Percentiles rank a stretch among this genome's conserved stretches.
These are phyloP conservation scores for Acaromyces ingoldii DNA, from an alignment of 1,284 basidiomycete genomes.

Conservation along the genomic window DNA sequence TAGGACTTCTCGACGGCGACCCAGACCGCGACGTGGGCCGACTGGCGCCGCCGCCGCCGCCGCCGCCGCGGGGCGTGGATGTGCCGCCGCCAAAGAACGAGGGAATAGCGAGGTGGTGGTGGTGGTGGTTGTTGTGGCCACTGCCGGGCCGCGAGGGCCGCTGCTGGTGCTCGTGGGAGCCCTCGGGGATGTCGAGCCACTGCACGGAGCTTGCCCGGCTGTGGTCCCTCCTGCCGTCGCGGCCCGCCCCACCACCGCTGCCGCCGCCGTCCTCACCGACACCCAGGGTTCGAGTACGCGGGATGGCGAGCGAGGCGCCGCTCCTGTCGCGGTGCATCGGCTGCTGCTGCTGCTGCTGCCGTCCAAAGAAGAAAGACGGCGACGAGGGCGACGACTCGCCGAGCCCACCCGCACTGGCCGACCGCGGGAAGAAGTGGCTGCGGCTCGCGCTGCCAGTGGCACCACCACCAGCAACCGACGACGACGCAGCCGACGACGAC, in stretches of 20 bases:
- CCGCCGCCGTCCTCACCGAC: too few species aligned
- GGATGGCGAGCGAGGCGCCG: background rate
- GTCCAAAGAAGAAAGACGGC: too few species aligned
- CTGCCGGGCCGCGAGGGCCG: background rate
- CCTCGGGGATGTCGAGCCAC: conserved; percentile 29
- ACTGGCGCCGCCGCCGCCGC: too few species aligned
- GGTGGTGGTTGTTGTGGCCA: too few species aligned
- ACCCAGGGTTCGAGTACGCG: background rate
- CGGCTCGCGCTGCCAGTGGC: too few species aligned
- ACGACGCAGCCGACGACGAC: background rate
- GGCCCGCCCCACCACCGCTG: too few species aligned
- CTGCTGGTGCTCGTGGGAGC: conserved; percentile 10
- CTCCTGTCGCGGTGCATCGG: background rate
- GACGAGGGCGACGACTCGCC: background rate
- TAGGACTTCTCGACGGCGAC: too few species aligned
- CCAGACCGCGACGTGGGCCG: too few species aligned
- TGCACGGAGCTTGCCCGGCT: conserved; percentile 18
- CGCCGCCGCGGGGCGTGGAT: too few species aligned
- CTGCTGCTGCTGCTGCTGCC: background rate
- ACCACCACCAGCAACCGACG: background rate
- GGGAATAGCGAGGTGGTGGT: too few species aligned
- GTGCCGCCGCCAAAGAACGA: too few species aligned
- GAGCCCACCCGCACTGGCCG: conserved; percentile 6
- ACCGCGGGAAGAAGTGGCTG: conserved; percentile 16
- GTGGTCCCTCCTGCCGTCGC: conserved; percentile 3